These are phyloP conservation scores for Tolypocladium sp. DNA, from an alignment of 2,329 filamentous ascomycete genomes.

Conservation along the genomic window DNA sequence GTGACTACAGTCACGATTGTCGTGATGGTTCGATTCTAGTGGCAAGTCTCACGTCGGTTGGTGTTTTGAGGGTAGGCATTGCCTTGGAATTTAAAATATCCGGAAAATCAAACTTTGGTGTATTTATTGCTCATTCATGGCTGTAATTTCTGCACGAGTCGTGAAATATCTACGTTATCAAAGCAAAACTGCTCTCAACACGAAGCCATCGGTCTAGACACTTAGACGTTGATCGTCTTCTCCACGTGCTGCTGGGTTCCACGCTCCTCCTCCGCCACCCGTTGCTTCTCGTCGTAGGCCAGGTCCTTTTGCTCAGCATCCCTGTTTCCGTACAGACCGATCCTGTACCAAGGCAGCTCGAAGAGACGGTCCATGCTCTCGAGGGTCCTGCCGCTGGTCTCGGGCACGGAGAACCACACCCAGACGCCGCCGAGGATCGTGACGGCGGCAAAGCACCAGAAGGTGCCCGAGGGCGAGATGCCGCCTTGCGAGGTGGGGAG, in stretches of 20 bases:
- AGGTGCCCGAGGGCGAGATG: conserved; percentile 56
- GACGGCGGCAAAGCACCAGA: conserved; percentile 65
- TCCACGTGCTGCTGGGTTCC: conserved; percentile 26
- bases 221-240: conserved; percentile 9
- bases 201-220: neutral
- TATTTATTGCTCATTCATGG: neutral
- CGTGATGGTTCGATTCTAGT: neutral
- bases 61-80: neutral
- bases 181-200: neutral
- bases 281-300: conserved; percentile 34
- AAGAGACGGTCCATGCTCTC: conserved; percentile 68
- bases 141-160: neutral
- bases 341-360: conserved; percentile 63
- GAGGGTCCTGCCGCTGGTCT: conserved; percentile 57
- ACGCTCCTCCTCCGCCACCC: conserved; percentile 20
- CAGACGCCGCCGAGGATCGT: conserved; percentile 59
- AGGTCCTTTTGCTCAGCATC: conserved; percentile 39
- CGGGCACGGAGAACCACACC: conserved; percentile 65
- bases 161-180: neutral
- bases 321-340: conserved; percentile 49
- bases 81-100: neutral
- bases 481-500: conserved; percentile 36
- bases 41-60: neutral
- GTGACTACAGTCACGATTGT: neutral
- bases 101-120: neutral